These are phyloP conservation scores for Sordariomycetes sp. DNA, from an alignment of 2,329 filamentous ascomycete genomes.

Conservation along the genomic window DNA sequence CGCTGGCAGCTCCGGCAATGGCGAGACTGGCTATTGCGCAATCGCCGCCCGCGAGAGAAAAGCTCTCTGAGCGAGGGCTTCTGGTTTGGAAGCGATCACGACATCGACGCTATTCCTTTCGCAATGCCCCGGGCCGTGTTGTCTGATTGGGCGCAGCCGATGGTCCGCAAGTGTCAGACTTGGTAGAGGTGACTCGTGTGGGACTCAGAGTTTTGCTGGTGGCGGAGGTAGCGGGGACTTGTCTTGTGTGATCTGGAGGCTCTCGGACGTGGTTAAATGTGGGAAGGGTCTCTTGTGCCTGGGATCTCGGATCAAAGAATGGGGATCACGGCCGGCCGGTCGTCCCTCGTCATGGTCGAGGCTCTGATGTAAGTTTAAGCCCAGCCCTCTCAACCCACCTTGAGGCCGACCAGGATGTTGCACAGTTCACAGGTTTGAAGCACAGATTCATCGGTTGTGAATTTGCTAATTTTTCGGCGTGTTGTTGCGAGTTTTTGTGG, in stretches of 20 bases:
- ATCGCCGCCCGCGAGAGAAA: conserved; percentile 20
- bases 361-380: neutral
- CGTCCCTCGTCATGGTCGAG: neutral
- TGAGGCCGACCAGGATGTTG: too few species aligned
- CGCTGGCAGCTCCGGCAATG: neutral
- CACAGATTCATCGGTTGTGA: too few species aligned
- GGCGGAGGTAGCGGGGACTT: conserved; percentile 5
- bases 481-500: too few species aligned
- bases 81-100: conserved; percentile 34
- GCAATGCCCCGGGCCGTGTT: conserved; percentile 22
- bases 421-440: too few species aligned
- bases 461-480: too few species aligned
- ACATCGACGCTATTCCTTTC: conserved; percentile 43
- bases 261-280: conserved; percentile 2
- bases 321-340: neutral
- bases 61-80: conserved; percentile 12
- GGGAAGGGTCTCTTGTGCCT: neutral
- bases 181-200: neutral
- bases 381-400: too few species aligned
- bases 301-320: neutral
- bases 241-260: neutral
- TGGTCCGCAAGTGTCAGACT: neutral
- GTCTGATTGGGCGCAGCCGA: conserved; percentile 22
- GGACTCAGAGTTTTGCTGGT: neutral
- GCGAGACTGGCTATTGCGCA: conserved; percentile 19